Evolutionary conservation across 768 basidiomycete species (phyloP).

Genomic region (Lactifluus echinatus): DNA sequence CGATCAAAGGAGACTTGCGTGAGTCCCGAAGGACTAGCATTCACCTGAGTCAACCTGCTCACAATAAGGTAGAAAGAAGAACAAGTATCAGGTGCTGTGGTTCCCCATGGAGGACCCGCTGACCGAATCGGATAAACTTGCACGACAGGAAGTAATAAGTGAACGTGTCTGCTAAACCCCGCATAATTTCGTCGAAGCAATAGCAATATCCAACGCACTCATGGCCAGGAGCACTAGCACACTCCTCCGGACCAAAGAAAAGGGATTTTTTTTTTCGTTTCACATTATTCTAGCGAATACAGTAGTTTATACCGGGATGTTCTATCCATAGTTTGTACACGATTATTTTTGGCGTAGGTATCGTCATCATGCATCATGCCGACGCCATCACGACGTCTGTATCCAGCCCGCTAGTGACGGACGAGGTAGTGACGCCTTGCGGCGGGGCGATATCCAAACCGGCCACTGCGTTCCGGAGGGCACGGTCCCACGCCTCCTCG

Average conservation of each 20-base stretch:
- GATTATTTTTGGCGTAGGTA: too few relatives aligned
- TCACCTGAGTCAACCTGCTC: conserved; percentile 5
- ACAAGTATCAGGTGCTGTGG: conserved; percentile 75
- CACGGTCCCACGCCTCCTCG: conserved; percentile 82
- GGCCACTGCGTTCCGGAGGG: conserved; percentile 62
- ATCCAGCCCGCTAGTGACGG: conserved; percentile 17
- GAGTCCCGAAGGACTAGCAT: conserved; percentile 20
- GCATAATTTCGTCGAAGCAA: too few relatives aligned
- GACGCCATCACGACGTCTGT: conserved; percentile 41
- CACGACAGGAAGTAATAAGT: conserved; percentile 47
- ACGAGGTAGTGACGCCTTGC: conserved; percentile 33
- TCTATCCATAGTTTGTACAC: background rate
- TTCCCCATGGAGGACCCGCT: conserved; percentile 67
- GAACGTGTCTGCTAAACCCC: conserved; percentile 26
- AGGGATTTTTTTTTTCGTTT: background rate
- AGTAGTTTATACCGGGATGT: background rate
- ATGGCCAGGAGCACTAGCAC: background rate
- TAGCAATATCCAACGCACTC: background rate
- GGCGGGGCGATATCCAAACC: conserved; percentile 41
- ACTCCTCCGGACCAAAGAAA: background rate
- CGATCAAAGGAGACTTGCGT: conserved; percentile 35
- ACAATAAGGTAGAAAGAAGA: conserved; percentile 35
- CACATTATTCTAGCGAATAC: background rate
- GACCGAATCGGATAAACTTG: conserved; percentile 40
- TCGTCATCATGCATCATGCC: background rate